Evolutionary conservation across 1,139 yeast genomes (phyloP).

Genomic region (Casaregolazyma lundiana): DNA sequence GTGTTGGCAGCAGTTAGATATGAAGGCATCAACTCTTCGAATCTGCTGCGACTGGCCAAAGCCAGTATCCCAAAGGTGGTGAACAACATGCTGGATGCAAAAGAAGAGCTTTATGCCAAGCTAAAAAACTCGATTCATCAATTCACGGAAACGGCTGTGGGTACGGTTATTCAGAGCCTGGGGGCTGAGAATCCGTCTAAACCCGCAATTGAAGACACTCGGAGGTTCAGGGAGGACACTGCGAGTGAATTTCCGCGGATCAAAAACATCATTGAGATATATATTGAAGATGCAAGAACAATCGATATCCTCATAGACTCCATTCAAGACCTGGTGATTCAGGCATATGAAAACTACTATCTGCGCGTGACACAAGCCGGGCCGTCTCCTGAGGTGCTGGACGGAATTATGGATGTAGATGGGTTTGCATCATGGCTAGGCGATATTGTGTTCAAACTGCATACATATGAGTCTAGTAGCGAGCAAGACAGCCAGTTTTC

Average conservation of each 20-base stretch:
- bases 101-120: slow-evolving; percentile 68
- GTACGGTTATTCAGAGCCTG: slow-evolving; percentile 33
- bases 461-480: slow-evolving; percentile 8
- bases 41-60: slow-evolving; percentile 54
- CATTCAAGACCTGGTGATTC: slow-evolving; percentile 51
- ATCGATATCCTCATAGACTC: slow-evolving; percentile 53
- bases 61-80: slow-evolving; percentile 80
- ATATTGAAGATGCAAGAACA: slow-evolving; percentile 44
- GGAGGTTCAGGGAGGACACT: slow-evolving; percentile 45
- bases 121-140: slow-evolving; percentile 66
- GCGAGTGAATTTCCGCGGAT: slow-evolving; percentile 52
- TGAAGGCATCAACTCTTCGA: slow-evolving; percentile 27
- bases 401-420: slow-evolving; percentile 54
- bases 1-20: slow-evolving; percentile 45
- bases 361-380: slow-evolving; percentile 26
- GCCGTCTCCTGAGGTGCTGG: slow-evolving; percentile 23
- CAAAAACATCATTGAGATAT: slow-evolving; percentile 45
- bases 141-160: slow-evolving; percentile 45
- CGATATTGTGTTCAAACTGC: slow-evolving; percentile 38
- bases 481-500: background rate
- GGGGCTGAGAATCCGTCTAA: slow-evolving; percentile 16
- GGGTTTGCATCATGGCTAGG: slow-evolving; percentile 48
- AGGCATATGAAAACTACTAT: slow-evolving; percentile 45
- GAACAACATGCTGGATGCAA: slow-evolving; percentile 81
- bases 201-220: slow-evolving; percentile 33